Evolutionary conservation across 495 filamentous ascomycete genomes (phyloP), one percentile per base, ranked within the genome.

Genomic region (Penicillium dipodomyicola): DNA sequence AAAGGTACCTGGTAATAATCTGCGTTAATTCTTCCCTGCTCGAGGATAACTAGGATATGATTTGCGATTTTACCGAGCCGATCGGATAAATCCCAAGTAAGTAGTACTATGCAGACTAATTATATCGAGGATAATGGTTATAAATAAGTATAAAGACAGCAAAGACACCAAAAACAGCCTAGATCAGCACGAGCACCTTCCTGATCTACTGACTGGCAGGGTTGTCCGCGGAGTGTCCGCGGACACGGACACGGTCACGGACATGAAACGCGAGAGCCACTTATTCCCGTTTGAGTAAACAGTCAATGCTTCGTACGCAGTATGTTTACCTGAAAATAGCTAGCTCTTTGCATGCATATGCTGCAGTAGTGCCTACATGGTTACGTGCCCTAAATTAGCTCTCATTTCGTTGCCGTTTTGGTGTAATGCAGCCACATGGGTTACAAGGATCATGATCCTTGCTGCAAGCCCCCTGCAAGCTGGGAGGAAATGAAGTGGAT

Each of bases 341-440:
- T 45, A 54, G 51, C n/a, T 0, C 17, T 10, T 27, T 22, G 29
- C 40, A 42, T 53, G 52, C 32, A 54, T 15, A 22, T 33, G 8
- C n/a, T 54, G 32, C 43, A 54, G 42, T 54, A 54, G 52, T 29
- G 23, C 10, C 30, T 41, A 25, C 25, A 23, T 33, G 29, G 41
- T 53, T 53, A 23, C 30, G 32, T 54, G 52, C 22, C 33, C 52
- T 40, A 46, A 46, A 46, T 46, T 54, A 54, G 43, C 8, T 39
- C 42, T 25, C 42, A 54, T 54, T 47, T 14, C 14, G 5, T 45
- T 22, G 6, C 25, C 39, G 32, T 20, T 52, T 42, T 8, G 15
- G 45, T 27, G 14, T 15, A 37, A 37, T 54, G 17, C 15, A 37
- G 52, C 52, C 52, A 54, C 52, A 54, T 54, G 52, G 52, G 23